Percentiles rank a stretch among this genome's conserved stretches.
phyloP scores from a whole-genome alignment of 2,329 filamentous ascomycete species.

The Aaosphaeria arxii region DNA sequence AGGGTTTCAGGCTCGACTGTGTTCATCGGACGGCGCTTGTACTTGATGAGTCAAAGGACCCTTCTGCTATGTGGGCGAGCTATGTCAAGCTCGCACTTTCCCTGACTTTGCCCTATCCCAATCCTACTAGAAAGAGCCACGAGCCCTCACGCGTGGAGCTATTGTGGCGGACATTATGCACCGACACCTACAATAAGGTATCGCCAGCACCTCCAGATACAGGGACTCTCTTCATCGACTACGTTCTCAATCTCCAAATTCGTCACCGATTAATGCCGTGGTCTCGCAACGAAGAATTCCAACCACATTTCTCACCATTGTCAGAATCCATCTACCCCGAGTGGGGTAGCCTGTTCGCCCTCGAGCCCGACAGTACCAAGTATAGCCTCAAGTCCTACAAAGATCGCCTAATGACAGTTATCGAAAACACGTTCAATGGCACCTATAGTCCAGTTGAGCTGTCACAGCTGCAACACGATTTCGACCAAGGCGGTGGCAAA shows the following conservation, averaged over 20 bases:
- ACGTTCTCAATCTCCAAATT: slow-evolving; percentile 25
- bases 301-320: slow-evolving; percentile 21
- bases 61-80: slow-evolving; percentile 18
- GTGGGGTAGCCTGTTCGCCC: slow-evolving; percentile 19
- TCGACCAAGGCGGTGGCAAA: slow-evolving; percentile 20
- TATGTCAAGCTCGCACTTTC: slow-evolving; percentile 17
- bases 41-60: slow-evolving; percentile 12
- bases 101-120: slow-evolving; percentile 15
- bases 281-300: slow-evolving; percentile 22
- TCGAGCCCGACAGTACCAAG: slow-evolving; percentile 15
- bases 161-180: slow-evolving; percentile 21
- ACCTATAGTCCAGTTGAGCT: slow-evolving; percentile 23
- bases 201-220: slow-evolving; percentile 14
- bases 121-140: slow-evolving; percentile 1
- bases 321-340: slow-evolving; percentile 24
- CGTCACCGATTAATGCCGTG: slow-evolving; percentile 23
- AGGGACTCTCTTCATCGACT: slow-evolving; percentile 22
- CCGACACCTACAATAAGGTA: slow-evolving; percentile 17
- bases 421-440: slow-evolving; percentile 25
- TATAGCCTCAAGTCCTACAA: slow-evolving; percentile 14
- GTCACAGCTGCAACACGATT: slow-evolving; percentile 23
- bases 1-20: slow-evolving; percentile 14
- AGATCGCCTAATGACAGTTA: slow-evolving; percentile 12
- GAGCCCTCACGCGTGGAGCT: slow-evolving; percentile 17
- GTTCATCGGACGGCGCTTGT: slow-evolving; percentile 13